Percentiles rank a stretch among this genome's conserved stretches.
Evolutionary conservation across 352 stramenopile genomes (phyloP).

Genomic region (Thraustochytrium sp.): DNA sequence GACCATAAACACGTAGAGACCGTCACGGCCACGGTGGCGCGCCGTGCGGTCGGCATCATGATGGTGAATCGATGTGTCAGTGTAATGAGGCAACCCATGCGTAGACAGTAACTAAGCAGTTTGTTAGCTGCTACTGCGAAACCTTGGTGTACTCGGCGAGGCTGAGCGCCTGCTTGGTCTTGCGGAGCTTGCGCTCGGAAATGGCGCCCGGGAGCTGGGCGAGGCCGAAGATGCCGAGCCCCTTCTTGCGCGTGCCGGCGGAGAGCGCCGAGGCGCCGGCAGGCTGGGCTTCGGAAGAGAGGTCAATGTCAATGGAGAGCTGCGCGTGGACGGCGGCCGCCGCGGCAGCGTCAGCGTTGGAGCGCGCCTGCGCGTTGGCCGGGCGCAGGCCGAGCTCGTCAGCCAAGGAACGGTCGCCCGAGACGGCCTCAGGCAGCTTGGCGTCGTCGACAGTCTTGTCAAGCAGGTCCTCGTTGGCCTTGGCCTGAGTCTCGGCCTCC

Average conservation of each 20-base stretch:
- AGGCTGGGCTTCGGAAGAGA: background rate
- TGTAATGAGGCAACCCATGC: too few species aligned
- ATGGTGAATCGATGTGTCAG: too few species aligned
- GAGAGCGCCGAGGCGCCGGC: background rate
- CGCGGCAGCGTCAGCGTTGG: background rate
- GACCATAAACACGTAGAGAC: too few species aligned
- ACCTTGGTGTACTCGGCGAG: conserved; percentile 13
- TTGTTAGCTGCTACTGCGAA: background rate
- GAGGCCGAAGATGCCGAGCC: background rate
- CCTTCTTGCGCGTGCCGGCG: conserved; percentile 7
- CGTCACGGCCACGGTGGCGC: too few species aligned
- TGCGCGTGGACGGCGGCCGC: background rate
- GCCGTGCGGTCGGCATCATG: too few species aligned
- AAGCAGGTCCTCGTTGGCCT: background rate
- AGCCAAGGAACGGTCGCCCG: background rate
- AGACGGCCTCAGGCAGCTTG: background rate
- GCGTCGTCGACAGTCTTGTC: background rate
- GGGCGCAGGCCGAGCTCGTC: background rate
- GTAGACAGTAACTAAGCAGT: too few species aligned
- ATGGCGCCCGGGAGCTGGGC: background rate
- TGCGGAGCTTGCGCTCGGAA: background rate
- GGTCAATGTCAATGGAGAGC: conserved; percentile 16
- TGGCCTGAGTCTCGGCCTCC: background rate
- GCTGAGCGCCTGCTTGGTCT: background rate
- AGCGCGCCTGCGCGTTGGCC: background rate